These are phyloP conservation scores for Marasmius sp. DNA, from an alignment of 1,284 basidiomycete genomes.

Conservation along the genomic window DNA sequence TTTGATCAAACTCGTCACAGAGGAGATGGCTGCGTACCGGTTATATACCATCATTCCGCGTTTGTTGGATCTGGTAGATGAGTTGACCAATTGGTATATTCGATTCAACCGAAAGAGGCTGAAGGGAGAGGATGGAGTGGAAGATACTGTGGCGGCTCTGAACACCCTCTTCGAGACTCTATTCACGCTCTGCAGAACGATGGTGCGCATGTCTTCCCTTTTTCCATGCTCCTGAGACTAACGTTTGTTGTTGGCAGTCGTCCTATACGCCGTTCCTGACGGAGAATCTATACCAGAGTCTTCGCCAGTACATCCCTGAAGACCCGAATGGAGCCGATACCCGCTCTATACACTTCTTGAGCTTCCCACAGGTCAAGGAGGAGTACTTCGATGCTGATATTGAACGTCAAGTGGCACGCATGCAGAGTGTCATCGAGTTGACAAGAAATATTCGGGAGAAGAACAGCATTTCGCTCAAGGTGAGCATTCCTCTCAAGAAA, in stretches of 20 bases:
- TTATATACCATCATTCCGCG: slow-evolving; percentile 99
- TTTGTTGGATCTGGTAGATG: slow-evolving; percentile 89
- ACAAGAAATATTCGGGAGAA: slow-evolving; percentile 89
- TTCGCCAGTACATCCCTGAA: slow-evolving; percentile 83
- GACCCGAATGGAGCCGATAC: slow-evolving; percentile 73
- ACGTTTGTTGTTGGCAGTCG: slow-evolving; percentile 53
- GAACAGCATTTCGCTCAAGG: slow-evolving; percentile 89
- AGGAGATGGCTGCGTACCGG: slow-evolving; percentile 97
- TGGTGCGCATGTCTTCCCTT: slow-evolving; percentile 56
- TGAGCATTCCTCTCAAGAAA: slow-evolving; percentile 27
- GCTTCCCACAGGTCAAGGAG: slow-evolving; percentile 90
- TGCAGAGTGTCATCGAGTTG: slow-evolving; percentile 95
- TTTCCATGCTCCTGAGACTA: slow-evolving; percentile 6
- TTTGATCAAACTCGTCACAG: slow-evolving; percentile 86
- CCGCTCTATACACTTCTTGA: slow-evolving; percentile 94
- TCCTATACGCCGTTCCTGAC: slow-evolving; percentile 98
- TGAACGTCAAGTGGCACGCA: slow-evolving; percentile 91
- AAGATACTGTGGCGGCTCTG: slow-evolving; percentile 88
- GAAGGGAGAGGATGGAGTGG: slow-evolving; percentile 92
- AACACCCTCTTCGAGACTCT: slow-evolving; percentile 97
- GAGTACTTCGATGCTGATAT: slow-evolving; percentile 98
- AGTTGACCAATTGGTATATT: slow-evolving; percentile 99
- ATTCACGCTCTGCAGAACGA: slow-evolving; percentile 91
- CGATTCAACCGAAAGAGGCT: slow-evolving; percentile 96
- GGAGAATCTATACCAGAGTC: slow-evolving; percentile 94